A percentile compares a stretch with the other conserved stretches of the same genome.
These are phyloP conservation scores for Aspergillaceae sp. DNA, from an alignment of 2,329 filamentous ascomycete genomes.

Conservation along the genomic window DNA sequence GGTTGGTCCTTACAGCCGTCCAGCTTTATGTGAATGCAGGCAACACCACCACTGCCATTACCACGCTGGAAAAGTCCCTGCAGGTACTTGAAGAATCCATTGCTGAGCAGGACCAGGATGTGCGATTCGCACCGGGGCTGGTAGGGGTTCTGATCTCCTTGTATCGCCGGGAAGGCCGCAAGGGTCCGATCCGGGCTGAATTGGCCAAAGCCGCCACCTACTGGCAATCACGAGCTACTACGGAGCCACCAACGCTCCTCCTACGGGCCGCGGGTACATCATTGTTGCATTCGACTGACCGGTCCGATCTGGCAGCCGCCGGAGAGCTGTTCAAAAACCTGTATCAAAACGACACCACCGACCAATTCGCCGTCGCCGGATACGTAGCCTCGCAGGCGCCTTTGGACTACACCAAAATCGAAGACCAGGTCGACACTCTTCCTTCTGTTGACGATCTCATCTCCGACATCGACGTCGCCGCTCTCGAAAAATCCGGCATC, in stretches of 20 bases:
- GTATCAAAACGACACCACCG: conserved; percentile 53
- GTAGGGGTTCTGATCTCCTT: conserved; percentile 72
- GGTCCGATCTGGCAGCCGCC: conserved; percentile 60
- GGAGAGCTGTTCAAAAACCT: conserved; percentile 71
- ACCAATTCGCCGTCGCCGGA: conserved; percentile 66
- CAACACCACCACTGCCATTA: conserved; percentile 64
- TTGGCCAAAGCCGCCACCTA: conserved; percentile 70
- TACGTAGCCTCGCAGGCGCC: conserved; percentile 75
- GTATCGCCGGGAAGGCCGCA: conserved; percentile 67
- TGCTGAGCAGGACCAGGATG: conserved; percentile 51
- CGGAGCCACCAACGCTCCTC: conserved; percentile 52
- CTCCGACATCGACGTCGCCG: conserved; percentile 33
- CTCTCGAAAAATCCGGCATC: conserved; percentile 40
- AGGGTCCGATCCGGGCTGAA: conserved; percentile 61
- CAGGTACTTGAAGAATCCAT: conserved; percentile 58
- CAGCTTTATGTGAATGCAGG: conserved; percentile 69
- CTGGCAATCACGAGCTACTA: conserved; percentile 58
- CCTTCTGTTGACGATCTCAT: conserved; percentile 35
- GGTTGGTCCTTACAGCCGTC: conserved; percentile 67
- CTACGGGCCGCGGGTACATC: conserved; percentile 75
- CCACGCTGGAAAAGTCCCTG: conserved; percentile 68
- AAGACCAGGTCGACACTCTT: conserved; percentile 30
- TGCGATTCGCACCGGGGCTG: conserved; percentile 75
- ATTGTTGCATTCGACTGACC: conserved; percentile 65
- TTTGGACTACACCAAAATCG: conserved; percentile 28